phyloP scores from a whole-genome alignment of 106 monocot genomes.

The Agapanthus africanus region DNA sequence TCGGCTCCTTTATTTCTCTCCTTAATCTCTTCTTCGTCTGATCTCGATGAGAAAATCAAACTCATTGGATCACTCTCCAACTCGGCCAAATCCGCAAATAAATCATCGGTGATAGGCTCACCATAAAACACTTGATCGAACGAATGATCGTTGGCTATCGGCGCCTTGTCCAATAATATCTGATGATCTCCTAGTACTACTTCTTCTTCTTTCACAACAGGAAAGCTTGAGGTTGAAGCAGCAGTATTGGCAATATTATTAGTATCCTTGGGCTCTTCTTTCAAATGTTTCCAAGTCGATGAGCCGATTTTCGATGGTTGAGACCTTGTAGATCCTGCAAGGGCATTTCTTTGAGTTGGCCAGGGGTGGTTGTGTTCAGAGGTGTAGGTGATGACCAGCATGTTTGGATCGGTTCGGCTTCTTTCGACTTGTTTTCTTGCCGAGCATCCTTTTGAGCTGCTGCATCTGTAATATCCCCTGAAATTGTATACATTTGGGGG shows the following conservation, averaged over 20 bases:
- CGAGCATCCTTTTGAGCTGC: conserved; percentile 95
- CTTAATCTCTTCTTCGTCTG: conserved; percentile 3
- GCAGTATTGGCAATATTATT: background rate
- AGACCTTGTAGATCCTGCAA: conserved; percentile 45
- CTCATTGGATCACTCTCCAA: conserved; percentile 12
- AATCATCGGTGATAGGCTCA: conserved; percentile 11
- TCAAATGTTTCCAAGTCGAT: background rate
- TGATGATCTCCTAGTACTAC: background rate
- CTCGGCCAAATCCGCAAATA: conserved; percentile 20
- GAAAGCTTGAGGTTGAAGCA: background rate
- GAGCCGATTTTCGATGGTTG: conserved; percentile 14
- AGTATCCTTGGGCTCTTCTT: conserved; percentile 3
- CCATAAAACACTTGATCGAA: background rate
- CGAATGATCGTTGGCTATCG: background rate
- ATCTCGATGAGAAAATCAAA: conserved; percentile 5
- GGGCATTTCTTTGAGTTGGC: conserved; percentile 73
- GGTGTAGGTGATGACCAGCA: conserved; percentile 95
- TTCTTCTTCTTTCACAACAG: conserved; percentile 19
- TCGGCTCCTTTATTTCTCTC: conserved; percentile 20
- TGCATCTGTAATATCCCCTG: conserved; percentile 99
- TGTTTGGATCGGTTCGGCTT: conserved; percentile 84
- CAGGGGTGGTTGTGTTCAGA: conserved; percentile 98
- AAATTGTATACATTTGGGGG: background rate
- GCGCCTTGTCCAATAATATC: background rate
- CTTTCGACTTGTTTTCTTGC: conserved; percentile 97